Conservation (phyloP, 2,329 filamentous ascomycete species). For the Clonostachys sp. region DNA sequence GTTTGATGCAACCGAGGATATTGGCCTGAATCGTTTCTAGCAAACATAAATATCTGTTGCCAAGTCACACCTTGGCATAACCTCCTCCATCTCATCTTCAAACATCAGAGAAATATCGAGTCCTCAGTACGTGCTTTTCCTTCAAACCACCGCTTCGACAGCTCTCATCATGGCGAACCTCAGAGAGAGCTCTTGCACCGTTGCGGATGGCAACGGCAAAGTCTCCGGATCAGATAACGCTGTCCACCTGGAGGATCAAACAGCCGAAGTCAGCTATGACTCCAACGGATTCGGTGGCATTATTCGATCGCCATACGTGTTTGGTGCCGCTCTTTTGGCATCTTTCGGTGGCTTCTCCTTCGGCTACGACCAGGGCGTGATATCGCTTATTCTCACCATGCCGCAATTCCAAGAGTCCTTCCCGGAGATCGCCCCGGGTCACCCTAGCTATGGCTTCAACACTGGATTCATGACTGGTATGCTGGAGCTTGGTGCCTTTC, state of each 20-base stretch:
- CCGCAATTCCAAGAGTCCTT: constrained; percentile 18
- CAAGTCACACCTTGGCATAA: too few species aligned
- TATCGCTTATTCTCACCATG: constrained; percentile 23
- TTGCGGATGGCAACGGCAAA: not conserved
- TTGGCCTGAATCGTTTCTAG: too few species aligned
- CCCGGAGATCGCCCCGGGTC: constrained; percentile 15
- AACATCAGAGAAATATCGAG: too few species aligned
- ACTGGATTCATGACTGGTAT: constrained; percentile 41
- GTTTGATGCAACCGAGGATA: too few species aligned
- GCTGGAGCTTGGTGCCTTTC: constrained; percentile 35
- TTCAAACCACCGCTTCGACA: too few species aligned
- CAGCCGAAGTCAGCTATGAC: not conserved
- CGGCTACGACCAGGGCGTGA: constrained; percentile 21
- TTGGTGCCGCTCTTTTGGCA: constrained; percentile 22
- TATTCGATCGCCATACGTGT: constrained; percentile 25
- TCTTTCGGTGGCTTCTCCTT: not conserved
- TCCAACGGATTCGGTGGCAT: constrained; percentile 25
- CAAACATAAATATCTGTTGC: too few species aligned
- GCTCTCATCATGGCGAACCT: too few species aligned
- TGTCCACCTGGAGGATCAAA: not conserved
- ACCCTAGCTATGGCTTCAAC: constrained; percentile 25
- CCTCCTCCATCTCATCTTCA: too few species aligned
- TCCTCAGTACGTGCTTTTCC: too few species aligned
- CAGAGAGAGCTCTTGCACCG: not conserved
- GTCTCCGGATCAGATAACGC: not conserved